Base-by-base conservation (phyloP, 768 basidiomycete genomes). In the Boletus tylopilopsis region DNA sequence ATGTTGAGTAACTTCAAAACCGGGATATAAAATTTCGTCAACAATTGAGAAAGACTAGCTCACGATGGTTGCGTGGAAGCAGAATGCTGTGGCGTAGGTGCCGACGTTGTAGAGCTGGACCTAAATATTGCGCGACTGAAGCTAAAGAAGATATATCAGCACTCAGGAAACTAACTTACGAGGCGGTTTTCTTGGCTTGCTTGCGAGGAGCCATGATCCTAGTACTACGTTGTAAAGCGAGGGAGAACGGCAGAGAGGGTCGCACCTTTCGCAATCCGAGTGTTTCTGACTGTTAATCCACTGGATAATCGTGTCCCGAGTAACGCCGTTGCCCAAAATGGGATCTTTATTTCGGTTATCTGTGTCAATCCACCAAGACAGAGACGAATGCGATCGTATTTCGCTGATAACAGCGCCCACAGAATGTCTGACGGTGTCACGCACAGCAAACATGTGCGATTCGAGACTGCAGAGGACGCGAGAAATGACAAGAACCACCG, bases 341-440 rank as follows among this genome's bases (percentile, higher is more conserved):
- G 29, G 29, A 29, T 29, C 29, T 15, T 30, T 24, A 13, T 25
- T 18, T 12, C 19, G 36, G 18, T 6, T 11, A 19, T 42, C 39
- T 3, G 53, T 54, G 33, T 54, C 49, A n/a, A 54, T 51, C 24
- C 53, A 43, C 53, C 53, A 54, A 18, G 49, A 32, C 5, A 41
- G 43, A 11, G 53, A 7, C 9, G 53, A 32, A 45, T 32, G 12
- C 0, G 38, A 51, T 33, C 2, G 27, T 4, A 21, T 45, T 25
- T 27, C 29, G 15, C 30, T 25, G 38, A 51, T 15, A 22, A 51
- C 43, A 13, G 49, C 29, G 12, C 44, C 39, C 9, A 51, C 44
- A 37, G 49, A 54, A 10, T 19, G 29, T 23, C 40, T 42, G 34
- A n/a, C 18, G 16, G 34, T 23, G 44, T 37, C 24, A 38, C n/a